Percentiles rank a stretch among this genome's conserved stretches.
These are phyloP conservation scores for Macrophomina phaseolina DNA, from an alignment of 2,329 filamentous ascomycete species.

Conservation along the genomic window DNA sequence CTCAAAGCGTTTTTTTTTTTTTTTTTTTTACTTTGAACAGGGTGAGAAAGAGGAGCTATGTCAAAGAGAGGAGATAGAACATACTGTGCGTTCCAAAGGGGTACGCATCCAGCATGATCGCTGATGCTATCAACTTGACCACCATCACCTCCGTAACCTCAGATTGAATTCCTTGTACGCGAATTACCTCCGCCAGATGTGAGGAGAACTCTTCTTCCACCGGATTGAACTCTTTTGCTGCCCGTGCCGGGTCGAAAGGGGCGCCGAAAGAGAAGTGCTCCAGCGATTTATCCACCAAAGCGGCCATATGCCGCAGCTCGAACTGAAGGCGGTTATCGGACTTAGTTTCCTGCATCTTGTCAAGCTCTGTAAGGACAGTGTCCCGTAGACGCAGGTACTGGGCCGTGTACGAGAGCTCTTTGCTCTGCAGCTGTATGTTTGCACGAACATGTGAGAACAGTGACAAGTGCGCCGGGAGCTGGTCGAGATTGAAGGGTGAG, in stretches of 20 bases:
- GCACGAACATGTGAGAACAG: constrained; percentile 31
- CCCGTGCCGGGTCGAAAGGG: constrained; percentile 25
- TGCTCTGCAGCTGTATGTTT: background rate
- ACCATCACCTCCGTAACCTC: constrained; percentile 22
- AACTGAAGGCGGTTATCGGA: constrained; percentile 25
- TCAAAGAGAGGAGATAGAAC: constrained; percentile 1
- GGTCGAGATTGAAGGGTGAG: constrained; percentile 21
- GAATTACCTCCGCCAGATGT: constrained; percentile 27
- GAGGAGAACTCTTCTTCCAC: constrained; percentile 25
- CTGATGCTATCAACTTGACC: constrained; percentile 25
- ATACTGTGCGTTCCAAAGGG: constrained; percentile 17
- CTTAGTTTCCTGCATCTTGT: constrained; percentile 16
- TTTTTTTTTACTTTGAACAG: background rate
- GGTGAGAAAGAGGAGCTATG: background rate
- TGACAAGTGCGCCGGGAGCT: constrained; percentile 19
- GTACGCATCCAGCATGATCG: constrained; percentile 19
- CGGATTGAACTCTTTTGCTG: constrained; percentile 20
- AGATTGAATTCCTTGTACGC: constrained; percentile 29
- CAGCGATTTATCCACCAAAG: constrained; percentile 21
- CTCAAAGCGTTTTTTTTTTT: background rate
- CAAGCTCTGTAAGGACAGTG: constrained; percentile 29
- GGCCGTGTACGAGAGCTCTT: background rate
- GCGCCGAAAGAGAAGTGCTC: constrained; percentile 24
- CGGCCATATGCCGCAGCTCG: constrained; percentile 23
- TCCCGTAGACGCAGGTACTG: background rate